Conservation (phyloP, 805 yeast species). For the Saccharomycopsis olivae region DNA sequence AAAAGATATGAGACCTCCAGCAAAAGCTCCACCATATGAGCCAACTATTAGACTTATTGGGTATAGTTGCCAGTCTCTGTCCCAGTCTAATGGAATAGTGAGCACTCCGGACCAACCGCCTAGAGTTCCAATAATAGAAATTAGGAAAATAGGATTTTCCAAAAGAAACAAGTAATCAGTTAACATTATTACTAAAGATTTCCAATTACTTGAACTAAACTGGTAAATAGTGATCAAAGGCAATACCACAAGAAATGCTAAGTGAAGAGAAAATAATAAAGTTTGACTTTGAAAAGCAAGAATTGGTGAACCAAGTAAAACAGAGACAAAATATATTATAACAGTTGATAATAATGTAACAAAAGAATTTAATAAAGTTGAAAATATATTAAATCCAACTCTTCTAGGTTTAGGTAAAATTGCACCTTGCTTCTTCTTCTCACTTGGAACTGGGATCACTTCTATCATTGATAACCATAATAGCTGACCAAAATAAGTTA, state of each 20-base stretch:
- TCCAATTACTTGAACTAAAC: constrained; percentile 40
- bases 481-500: constrained; percentile 14
- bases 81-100: constrained; percentile 97
- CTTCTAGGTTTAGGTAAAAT: constrained; percentile 7
- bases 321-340: constrained; percentile 29
- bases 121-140: constrained; percentile 25
- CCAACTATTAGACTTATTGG: constrained; percentile 83
- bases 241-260: constrained; percentile 47
- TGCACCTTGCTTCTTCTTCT: not conserved
- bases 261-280: constrained; percentile 47
- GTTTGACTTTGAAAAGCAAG: constrained; percentile 44
- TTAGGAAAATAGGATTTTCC: constrained; percentile 9
- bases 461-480: constrained; percentile 12
- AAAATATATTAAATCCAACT: constrained; percentile 16
- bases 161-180: constrained; percentile 7
- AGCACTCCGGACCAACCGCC: constrained; percentile 92
- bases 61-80: constrained; percentile 94
- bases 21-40: constrained; percentile 57
- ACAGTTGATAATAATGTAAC: constrained; percentile 19
- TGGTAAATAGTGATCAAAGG: constrained; percentile 52
- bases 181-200: constrained; percentile 6
- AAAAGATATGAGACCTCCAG: constrained; percentile 31
- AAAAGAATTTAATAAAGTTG: constrained; percentile 13
- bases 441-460: not conserved
- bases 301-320: constrained; percentile 78